Percentiles rank a stretch among this genome's conserved stretches.
These are phyloP conservation scores for Coemansia sp. DNA, from an alignment of 192 early-diverging fungal genomes.

Conservation along the genomic window DNA sequence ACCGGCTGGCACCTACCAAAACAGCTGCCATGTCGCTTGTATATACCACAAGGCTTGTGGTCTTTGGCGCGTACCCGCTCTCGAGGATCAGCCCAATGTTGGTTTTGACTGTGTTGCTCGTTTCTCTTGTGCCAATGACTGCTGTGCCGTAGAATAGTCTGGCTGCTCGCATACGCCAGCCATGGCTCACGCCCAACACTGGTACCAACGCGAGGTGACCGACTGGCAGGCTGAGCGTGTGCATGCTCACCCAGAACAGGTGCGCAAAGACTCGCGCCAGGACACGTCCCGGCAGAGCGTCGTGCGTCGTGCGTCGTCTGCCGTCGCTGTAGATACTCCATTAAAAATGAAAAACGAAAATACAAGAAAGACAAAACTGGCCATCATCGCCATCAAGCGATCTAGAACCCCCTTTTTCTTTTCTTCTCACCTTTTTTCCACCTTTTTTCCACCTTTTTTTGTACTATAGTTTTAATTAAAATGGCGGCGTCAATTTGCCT, in stretches of 20 bases:
- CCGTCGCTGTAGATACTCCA: background rate
- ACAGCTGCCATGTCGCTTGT: background rate
- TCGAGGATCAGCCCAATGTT: slow-evolving; percentile 31
- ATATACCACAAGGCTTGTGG: slow-evolving; percentile 11
- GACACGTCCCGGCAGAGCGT: slow-evolving; percentile 9
- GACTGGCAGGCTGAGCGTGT: slow-evolving; percentile 19
- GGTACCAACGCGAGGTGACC: slow-evolving; percentile 20
- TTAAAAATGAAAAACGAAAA: background rate
- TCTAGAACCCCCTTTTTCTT: background rate
- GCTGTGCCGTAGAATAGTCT: slow-evolving; percentile 40
- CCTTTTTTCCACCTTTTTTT: background rate
- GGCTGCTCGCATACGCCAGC: slow-evolving; percentile 34
- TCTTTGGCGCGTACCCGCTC: slow-evolving; percentile 45
- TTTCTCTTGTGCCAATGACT: slow-evolving; percentile 12
- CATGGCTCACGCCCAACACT: slow-evolving; percentile 8
- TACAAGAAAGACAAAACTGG: background rate
- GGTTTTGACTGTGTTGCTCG: background rate
- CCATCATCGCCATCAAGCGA: too few relatives aligned
- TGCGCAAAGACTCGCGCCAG: slow-evolving; percentile 28
- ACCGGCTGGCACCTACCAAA: slow-evolving; percentile 6
- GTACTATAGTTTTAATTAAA: background rate
- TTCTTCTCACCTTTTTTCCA: background rate
- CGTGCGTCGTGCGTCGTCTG: background rate
- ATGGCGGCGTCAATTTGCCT: background rate
- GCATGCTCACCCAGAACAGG: slow-evolving; percentile 28